Evolutionary conservation across 805 yeast species (phyloP).

Genomic region (Ogataea pilisensis): DNA sequence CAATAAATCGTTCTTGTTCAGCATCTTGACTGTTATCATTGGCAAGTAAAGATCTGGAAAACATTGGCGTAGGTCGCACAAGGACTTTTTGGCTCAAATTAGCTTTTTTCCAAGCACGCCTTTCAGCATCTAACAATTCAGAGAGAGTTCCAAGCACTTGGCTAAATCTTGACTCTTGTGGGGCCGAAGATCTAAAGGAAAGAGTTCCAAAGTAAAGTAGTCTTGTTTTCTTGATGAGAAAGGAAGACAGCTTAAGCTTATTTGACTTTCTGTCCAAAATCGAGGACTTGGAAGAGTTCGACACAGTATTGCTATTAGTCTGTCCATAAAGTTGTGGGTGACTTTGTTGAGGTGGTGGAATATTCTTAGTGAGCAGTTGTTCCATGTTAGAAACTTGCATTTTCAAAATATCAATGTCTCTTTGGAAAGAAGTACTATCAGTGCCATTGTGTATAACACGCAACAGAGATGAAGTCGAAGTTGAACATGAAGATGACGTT

Average conservation of each 20-base stretch:
- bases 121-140: conserved; percentile 5
- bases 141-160: background rate
- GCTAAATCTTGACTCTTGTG: conserved; percentile 2
- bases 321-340: background rate
- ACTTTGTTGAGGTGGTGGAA: background rate
- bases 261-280: conserved; percentile 7
- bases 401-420: conserved; percentile 11
- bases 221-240: conserved; percentile 12
- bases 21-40: background rate
- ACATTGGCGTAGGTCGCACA: background rate
- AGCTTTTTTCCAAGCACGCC: conserved; percentile 14
- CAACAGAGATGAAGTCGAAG: too few species aligned
- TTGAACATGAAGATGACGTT: too few species aligned
- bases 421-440: conserved; percentile 5
- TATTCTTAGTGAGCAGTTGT: conserved; percentile 2
- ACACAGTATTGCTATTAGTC: background rate
- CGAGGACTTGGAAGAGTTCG: background rate
- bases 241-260: conserved; percentile 7
- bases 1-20: conserved; percentile 2
- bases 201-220: conserved; percentile 10
- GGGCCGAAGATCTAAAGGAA: conserved; percentile 10
- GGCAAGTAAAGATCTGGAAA: background rate
- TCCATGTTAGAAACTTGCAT: conserved; percentile 9
- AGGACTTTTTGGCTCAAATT: background rate
- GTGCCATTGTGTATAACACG: too few species aligned